phyloP scores from a whole-genome alignment of 331 rosid genomes.

The Malus hybrid region DNA sequence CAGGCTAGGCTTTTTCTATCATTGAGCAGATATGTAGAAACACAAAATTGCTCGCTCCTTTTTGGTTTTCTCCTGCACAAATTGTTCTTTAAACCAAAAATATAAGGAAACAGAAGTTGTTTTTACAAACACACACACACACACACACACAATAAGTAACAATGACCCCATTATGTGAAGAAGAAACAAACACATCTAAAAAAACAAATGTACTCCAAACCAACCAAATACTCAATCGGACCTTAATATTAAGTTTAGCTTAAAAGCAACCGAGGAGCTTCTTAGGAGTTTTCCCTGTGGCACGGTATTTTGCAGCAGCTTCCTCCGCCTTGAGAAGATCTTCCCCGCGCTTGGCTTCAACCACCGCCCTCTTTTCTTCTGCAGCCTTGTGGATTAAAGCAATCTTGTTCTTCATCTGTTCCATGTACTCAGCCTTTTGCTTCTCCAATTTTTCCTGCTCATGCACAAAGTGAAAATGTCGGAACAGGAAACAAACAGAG shows the following conservation, averaged over 20 bases:
- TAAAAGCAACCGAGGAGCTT: conserved; percentile 51
- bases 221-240: conserved; percentile 1
- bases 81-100: too few species aligned
- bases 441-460: conserved; percentile 45
- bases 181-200: conserved; percentile 1
- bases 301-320: conserved; percentile 63
- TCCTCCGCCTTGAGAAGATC: conserved; percentile 86
- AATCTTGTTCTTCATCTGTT: conserved; percentile 68
- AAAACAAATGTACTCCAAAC: conserved; percentile 2
- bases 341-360: conserved; percentile 70
- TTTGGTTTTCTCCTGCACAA: too few species aligned
- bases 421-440: conserved; percentile 54
- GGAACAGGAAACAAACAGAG: not conserved
- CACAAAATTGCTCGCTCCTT: too few species aligned
- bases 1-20: not conserved
- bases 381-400: conserved; percentile 63
- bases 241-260: not conserved
- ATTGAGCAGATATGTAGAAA: too few species aligned
- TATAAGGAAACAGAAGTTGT: too few species aligned
- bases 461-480: not conserved
- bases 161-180: not conserved
- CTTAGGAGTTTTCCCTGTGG: conserved; percentile 77
- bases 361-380: conserved; percentile 68
- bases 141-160: not conserved
- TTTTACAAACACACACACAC: not conserved